A percentile compares a stretch with the other conserved stretches of the same genome.
phyloP scores from a whole-genome alignment of 139 green algal species.

The Micromonas commoda region DNA sequence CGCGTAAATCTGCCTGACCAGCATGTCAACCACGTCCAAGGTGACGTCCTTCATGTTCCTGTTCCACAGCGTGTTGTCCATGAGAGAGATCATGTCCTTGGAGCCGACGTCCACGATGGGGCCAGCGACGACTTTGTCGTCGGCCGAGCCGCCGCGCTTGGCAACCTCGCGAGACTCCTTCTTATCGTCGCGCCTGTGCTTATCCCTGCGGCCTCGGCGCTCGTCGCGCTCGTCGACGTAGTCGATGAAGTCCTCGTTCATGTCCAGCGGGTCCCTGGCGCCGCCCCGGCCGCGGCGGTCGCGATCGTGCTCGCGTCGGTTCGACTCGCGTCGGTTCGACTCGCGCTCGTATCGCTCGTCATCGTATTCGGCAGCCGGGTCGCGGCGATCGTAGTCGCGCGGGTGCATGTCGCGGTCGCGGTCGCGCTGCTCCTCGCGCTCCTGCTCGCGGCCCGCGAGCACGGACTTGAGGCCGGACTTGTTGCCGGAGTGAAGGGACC shows the following conservation, averaged over 20 bases:
- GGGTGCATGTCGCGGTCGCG: not conserved
- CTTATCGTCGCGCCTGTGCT: too few relatives aligned
- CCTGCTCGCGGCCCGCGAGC: conserved; percentile 36
- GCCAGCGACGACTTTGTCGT: not conserved
- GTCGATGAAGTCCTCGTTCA: too few relatives aligned
- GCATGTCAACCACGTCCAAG: conserved; percentile 81
- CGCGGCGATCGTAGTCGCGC: not conserved
- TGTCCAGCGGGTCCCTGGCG: too few relatives aligned
- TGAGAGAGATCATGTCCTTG: conserved; percentile 51
- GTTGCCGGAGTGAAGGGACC: conserved; percentile 82
- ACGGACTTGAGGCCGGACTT: conserved; percentile 56
- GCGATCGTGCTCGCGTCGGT: too few relatives aligned
- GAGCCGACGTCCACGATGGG: not conserved
- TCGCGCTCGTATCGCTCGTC: too few relatives aligned
- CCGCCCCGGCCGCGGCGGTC: too few relatives aligned
- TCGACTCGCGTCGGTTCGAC: too few relatives aligned
- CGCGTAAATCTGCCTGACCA: conserved; percentile 80
- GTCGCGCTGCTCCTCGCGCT: not conserved
- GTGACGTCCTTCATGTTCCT: conserved; percentile 61
- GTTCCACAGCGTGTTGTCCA: conserved; percentile 84
- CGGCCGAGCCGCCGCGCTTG: not conserved
- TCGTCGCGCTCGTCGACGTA: too few relatives aligned
- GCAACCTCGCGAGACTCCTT: not conserved
- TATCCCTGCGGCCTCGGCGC: too few relatives aligned
- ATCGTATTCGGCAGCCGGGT: too few relatives aligned